A percentile compares a stretch with the other conserved stretches of the same genome.
Evolutionary conservation across 495 filamentous ascomycete genomes (phyloP).

Genomic region (Cudoniella acicularis): DNA sequence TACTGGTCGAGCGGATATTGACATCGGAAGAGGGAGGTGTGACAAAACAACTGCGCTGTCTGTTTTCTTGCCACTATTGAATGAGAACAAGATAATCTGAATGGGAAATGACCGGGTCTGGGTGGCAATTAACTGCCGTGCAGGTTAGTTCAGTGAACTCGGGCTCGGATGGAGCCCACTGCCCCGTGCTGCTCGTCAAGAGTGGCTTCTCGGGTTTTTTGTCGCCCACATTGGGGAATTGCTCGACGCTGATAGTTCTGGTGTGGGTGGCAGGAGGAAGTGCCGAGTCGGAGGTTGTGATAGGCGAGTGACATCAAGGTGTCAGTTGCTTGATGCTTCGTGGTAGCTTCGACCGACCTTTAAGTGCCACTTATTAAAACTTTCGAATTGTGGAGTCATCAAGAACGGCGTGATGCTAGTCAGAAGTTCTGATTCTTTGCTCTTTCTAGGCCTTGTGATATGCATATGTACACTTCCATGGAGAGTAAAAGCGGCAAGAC

Average conservation of each 20-base stretch:
- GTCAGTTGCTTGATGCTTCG: not conserved
- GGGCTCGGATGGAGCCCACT: too few species aligned
- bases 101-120: not conserved
- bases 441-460: not conserved
- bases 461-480: too few species aligned
- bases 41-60: not conserved
- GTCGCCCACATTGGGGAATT: not conserved
- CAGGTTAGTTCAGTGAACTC: too few species aligned
- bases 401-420: not conserved
- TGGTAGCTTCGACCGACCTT: not conserved
- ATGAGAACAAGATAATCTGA: not conserved
- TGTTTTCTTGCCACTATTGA: too few species aligned
- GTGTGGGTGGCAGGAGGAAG: not conserved
- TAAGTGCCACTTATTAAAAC: not conserved
- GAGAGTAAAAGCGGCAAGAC: too few species aligned
- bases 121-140: not conserved
- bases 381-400: not conserved
- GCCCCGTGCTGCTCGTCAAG: not conserved
- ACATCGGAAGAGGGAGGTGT: not conserved
- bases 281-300: not conserved
- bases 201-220: not conserved
- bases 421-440: not conserved
- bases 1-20: not conserved
- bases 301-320: not conserved
- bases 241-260: not conserved